Evolutionary conservation across 768 basidiomycete genomes (phyloP).

Genomic region (Lactarius evosmus): DNA sequence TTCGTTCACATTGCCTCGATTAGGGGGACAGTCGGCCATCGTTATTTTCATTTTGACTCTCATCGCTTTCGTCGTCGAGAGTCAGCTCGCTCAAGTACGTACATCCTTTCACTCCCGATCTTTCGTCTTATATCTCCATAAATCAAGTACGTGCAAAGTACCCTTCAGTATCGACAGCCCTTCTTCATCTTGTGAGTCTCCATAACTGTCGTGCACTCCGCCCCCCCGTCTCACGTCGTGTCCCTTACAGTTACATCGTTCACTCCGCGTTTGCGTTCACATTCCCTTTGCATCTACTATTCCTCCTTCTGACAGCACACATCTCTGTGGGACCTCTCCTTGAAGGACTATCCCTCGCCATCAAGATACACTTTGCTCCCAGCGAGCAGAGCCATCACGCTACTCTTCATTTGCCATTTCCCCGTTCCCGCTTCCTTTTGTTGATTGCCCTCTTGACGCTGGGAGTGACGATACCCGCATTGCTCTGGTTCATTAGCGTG

Average conservation of each 20-base stretch:
- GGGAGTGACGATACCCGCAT: constrained; percentile 58
- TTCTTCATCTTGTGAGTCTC: constrained; percentile 78
- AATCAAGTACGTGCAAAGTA: constrained; percentile 72
- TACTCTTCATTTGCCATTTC: constrained; percentile 29
- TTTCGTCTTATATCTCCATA: constrained; percentile 1
- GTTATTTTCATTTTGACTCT: constrained; percentile 58
- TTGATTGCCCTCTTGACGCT: constrained; percentile 42
- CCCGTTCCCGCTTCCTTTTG: constrained; percentile 37
- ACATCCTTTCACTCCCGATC: neutral
- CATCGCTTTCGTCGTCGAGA: constrained; percentile 73
- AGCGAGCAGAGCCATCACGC: neutral
- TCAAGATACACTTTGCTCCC: constrained; percentile 37
- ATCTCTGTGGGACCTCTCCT: constrained; percentile 49
- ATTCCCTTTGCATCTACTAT: constrained; percentile 77
- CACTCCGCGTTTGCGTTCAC: constrained; percentile 78
- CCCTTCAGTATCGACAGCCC: constrained; percentile 76
- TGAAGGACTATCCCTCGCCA: constrained; percentile 48
- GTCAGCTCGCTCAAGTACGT: constrained; percentile 69
- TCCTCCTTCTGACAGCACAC: constrained; percentile 51
- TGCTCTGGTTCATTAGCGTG: constrained; percentile 77
- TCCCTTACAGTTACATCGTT: constrained; percentile 69
- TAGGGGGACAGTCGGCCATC: constrained; percentile 48
- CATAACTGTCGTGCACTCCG: too few species aligned
- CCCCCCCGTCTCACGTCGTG: neutral
- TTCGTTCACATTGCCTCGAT: constrained; percentile 3